Base-by-base conservation (phyloP, 1,139 yeast species). In the Magnusiomyces sp. region DNA sequence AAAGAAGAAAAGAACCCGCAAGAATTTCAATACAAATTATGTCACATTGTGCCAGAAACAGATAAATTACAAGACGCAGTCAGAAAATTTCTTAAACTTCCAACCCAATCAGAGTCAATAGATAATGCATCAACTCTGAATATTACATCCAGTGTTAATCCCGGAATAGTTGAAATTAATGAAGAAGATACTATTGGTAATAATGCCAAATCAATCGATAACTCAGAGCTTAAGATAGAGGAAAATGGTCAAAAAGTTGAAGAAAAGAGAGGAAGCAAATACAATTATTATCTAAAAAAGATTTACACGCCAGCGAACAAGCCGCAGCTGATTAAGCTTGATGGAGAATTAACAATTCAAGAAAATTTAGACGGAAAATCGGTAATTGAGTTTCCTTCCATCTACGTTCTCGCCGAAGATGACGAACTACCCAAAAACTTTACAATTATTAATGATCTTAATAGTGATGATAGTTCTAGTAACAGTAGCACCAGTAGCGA, bases 311-410 rank as follows among this genome's bases (percentile, higher is more conserved):
- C 59, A 9, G 58, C 58, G 2, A 56, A 55, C 34, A 52, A 49
- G 19, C 59, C 55, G 1, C 50, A 53, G 16, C 52, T 58, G 3
- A 48, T 55, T n/a, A 40, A 50, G 23, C 49, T 63, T 40, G 61
- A 61, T 40, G 49, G 45, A 14, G 32, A 47, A 1, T 40, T 48
- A 31, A 54, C 62, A 2, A 58, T 79, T 42, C 73, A 72, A 0
- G 79, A 76, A 14, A 72, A 71, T 1, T 61, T 89, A 39, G 66
- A 70, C 50, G 79, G 79, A 47, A 72, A 74, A 51, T 72, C 81
- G 0, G 86, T 89, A 0, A 68, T 88, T 39, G 96, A 88, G 62
- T 87, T 76, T 58, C 95, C 96, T 0, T 83, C 90, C 0, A 69
- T 87, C 3, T 75, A 71, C 53, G 71, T 84, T 4, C 66, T 75